These are phyloP conservation scores for Neurospora africana DNA, from an alignment of 495 filamentous ascomycete genomes.

Conservation along the genomic window DNA sequence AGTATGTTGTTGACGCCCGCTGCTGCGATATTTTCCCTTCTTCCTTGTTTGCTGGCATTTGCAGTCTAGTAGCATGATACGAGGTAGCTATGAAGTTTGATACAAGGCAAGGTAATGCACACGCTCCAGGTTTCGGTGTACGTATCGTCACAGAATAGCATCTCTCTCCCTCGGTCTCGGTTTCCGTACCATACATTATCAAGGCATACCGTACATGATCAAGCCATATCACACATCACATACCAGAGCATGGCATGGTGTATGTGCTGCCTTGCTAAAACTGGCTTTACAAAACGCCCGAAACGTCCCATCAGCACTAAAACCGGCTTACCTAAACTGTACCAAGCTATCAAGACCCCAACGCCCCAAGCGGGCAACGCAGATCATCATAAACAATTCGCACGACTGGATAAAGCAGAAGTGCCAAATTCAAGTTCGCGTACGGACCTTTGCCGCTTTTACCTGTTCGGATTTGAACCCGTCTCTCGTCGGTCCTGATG, in stretches of 20 bases:
- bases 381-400: not conserved
- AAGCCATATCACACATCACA: no score
- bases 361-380: not conserved
- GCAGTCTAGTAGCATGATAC: no score
- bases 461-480: not conserved
- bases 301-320: not conserved
- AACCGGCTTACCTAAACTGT: not conserved
- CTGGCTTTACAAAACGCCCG: not conserved
- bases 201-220: not conserved
- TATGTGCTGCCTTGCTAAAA: not conserved
- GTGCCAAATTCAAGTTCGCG: not conserved
- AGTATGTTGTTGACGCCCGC: no score
- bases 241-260: not conserved
- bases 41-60: no score
- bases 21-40: not conserved
- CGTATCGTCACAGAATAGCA: no score
- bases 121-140: no score
- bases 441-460: not conserved
- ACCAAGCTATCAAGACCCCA: not conserved
- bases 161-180: not conserved
- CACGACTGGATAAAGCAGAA: not conserved
- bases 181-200: not conserved
- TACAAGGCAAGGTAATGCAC: no score
- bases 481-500: not conserved
- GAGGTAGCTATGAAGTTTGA: no score